phyloP scores from a whole-genome alignment of 345 rosid genomes.

The Cochlearia excelsa region DNA sequence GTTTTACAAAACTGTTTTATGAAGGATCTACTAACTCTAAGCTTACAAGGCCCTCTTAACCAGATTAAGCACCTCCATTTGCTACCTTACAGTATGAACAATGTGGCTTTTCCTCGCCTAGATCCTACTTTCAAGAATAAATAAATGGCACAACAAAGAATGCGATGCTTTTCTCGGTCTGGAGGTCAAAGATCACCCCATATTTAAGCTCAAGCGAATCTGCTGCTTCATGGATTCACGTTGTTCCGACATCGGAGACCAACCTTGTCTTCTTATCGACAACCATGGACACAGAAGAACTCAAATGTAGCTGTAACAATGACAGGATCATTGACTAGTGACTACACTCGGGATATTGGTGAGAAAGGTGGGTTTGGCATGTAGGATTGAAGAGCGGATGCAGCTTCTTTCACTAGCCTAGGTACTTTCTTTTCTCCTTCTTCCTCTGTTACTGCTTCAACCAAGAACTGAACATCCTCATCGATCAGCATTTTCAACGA shows the following conservation, averaged over 20 bases:
- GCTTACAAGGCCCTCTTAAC: constrained; percentile 31
- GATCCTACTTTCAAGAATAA: constrained; percentile 42
- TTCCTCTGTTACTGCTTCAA: constrained; percentile 59
- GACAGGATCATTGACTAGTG: constrained; percentile 1
- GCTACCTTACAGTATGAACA: constrained; percentile 51
- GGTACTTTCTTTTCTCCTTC: constrained; percentile 44
- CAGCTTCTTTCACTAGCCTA: constrained; percentile 40
- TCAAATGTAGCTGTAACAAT: constrained; percentile 15
- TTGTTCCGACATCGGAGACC: constrained; percentile 14
- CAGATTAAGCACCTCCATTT: constrained; percentile 38
- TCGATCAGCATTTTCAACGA: constrained; percentile 64
- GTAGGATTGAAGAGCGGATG: constrained; percentile 46
- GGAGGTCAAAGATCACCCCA: constrained; percentile 18
- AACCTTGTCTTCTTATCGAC: constrained; percentile 21
- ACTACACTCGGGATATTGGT: constrained; percentile 77
- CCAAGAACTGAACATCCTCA: constrained; percentile 65
- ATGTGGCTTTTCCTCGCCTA: constrained; percentile 38
- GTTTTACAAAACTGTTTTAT: constrained; percentile 34
- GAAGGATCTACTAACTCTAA: constrained; percentile 33
- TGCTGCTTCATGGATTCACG: constrained; percentile 20
- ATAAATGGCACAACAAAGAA: constrained; percentile 33
- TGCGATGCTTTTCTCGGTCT: constrained; percentile 21
- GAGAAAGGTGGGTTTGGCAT: constrained; percentile 81
- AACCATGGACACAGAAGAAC: not conserved
- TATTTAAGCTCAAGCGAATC: constrained; percentile 18